Evolutionary conservation across 768 basidiomycete species (phyloP), one percentile per base, ranked within the genome.

Genomic region (Leccinum boreale): DNA sequence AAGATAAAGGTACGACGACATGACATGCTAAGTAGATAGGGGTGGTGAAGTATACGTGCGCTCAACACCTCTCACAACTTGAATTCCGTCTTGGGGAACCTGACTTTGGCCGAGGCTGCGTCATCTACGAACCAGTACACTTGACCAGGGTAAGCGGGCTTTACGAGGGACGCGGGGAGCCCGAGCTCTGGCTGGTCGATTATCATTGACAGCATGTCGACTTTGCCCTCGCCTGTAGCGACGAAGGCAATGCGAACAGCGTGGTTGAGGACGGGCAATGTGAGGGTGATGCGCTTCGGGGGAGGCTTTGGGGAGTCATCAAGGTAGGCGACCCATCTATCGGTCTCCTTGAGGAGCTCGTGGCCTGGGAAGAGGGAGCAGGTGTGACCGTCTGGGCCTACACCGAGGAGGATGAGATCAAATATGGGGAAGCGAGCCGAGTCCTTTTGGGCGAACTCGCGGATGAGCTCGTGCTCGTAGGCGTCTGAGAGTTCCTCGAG

Each of bases 301-400:
- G 97, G 97, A 0, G 93, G 93, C 74, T 99, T 98, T 23, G 97
- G 97, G 39, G 90, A 90, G 76, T 98, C 93, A 19, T 90, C 86
- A 67, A 99, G 78, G 73, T 85, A 89, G 1, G 95, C 96, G 23
- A 99, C 91, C 97, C 97, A 99, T 58, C 92, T 84, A 72, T 93
- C 92, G 51, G 80, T 83, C 75, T 97, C 96, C n/a, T 75, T 59
- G 50, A 99, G 82, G 39, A 98, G 81, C 36, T 73, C 75, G 69
- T 98, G 96, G n/a, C 82, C 90, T 9, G 97, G 97, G 84, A 99
- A 99, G 64, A 99, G 86, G 7, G 92, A 94, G 60, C 90, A 94
- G 44, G 96, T 98, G 79, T 99, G 97, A n/a, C 96, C 96, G 71
- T 98, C 97, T 5, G 91, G 92, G 29, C 97, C 97, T 83, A 95